These are phyloP conservation scores for Lodderomyces beijingensis DNA, from an alignment of 1,139 yeast genomes.

Conservation along the genomic window DNA sequence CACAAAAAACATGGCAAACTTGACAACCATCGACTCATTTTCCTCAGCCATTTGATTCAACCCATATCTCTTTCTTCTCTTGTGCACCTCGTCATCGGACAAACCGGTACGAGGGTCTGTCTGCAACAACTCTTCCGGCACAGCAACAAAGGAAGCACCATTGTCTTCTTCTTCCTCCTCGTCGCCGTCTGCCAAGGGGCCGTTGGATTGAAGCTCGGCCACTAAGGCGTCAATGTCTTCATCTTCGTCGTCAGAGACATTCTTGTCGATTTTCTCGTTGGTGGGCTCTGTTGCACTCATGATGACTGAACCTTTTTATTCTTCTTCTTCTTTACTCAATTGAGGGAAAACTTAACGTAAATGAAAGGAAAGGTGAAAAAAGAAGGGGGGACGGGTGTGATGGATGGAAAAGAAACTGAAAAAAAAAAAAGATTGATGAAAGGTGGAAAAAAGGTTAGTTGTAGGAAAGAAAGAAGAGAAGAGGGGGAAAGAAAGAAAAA, in stretches of 20 bases:
- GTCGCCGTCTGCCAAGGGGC: constrained; percentile 36
- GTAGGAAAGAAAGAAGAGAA: background rate
- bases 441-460: background rate
- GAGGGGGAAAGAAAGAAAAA: background rate
- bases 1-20: constrained; percentile 88
- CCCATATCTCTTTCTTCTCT: constrained; percentile 93
- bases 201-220: constrained; percentile 82
- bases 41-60: constrained; percentile 94
- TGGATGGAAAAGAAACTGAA: too few relatives aligned
- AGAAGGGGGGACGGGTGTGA: constrained; percentile 7
- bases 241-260: constrained; percentile 63
- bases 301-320: constrained; percentile 1
- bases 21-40: constrained; percentile 73
- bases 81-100: constrained; percentile 71
- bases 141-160: constrained; percentile 60
- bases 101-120: constrained; percentile 85
- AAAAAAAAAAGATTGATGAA: too few relatives aligned
- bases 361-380: constrained; percentile 2
- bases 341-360: constrained; percentile 2
- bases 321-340: background rate
- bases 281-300: constrained; percentile 53
- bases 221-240: constrained; percentile 89
- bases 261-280: constrained; percentile 43
- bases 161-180: constrained; percentile 48
- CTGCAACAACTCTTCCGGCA: constrained; percentile 85